Base-by-base conservation (phyloP, 2,329 filamentous ascomycete genomes). In the Sporothrix humicola region DNA sequence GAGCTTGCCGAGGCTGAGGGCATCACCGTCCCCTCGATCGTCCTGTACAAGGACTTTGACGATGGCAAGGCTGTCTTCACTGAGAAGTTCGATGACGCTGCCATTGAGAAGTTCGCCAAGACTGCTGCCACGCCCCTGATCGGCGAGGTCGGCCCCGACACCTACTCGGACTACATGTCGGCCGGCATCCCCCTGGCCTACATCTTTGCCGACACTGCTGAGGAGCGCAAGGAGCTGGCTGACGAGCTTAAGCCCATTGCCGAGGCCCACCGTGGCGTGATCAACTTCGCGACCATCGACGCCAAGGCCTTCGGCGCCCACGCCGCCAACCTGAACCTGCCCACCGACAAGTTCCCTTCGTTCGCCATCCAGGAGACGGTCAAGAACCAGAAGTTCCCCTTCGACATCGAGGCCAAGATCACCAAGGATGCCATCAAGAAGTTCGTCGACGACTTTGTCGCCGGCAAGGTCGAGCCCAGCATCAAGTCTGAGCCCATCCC, bases 271-370 rank as follows among this genome's bases (percentile, higher is more conserved):
- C 95, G 95, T 86, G 95, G 96, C 84, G 91, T 90, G 83, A 90
- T 99, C 87, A 98, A 97, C 92, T 97, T 99, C 82, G 96, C 95
- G 77, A 98, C 94, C 80, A 98, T 99, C 79, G 96, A 99, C 81
- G 95, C 96, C 78, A 93, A 93, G 87, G 84, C 92, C 75, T 99
- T 97, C 81, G 96, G 96, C 82, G 94, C 95, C 78, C 96, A 99
- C 85, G 95, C 94, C 78, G 90, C 89, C 80, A 99, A 99, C 90
- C 90, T 99, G 78, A 99, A 99, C 90, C 93, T 99, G 76, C 94
- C 97, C 85, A 89, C 93, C 76, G 93, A 95, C 87, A 92, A 94
- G 84, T 99, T 97, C 91, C 96, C 96, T 75, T 92, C 95, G 75
- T 99, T 99, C 84, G 96, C 95, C 81, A 98, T 99, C 83, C 96